These are phyloP conservation scores for Tieghemostelium lacteum DNA, from an alignment of 78 protist genomes.

Conservation along the genomic window DNA sequence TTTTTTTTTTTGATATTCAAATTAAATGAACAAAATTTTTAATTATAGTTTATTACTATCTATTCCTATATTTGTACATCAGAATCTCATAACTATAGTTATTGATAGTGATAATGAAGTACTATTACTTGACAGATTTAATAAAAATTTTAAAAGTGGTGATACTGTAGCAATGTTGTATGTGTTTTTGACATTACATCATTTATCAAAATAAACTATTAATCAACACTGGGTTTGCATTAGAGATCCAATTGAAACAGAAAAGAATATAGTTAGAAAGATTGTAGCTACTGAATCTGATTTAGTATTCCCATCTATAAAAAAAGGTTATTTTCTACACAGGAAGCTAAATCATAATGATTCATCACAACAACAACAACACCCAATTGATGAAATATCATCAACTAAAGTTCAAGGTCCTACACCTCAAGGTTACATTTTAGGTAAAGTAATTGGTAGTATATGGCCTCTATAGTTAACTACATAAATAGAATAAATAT, in stretches of 20 bases:
- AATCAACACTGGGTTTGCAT: neutral
- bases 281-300: neutral
- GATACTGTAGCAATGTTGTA: neutral
- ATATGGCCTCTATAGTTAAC: too few species aligned
- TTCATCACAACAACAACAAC: neutral
- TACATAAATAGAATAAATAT: too few species aligned
- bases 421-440: neutral
- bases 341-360: neutral
- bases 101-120: neutral
- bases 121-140: neutral
- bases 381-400: neutral
- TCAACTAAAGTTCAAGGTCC: neutral
- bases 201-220: neutral
- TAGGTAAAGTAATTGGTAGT: neutral
- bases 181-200: neutral
- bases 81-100: neutral
- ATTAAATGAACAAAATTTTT: too few species aligned
- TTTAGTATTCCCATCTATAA: too few species aligned
- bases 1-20: too few species aligned
- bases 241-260: neutral
- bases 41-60: neutral
- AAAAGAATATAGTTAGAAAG: neutral
- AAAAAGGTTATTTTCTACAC: neutral
- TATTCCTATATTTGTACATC: neutral
- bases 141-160: neutral